phyloP scores from a whole-genome alignment of 2,329 filamentous ascomycete species.

The Blastomyces percursus region DNA sequence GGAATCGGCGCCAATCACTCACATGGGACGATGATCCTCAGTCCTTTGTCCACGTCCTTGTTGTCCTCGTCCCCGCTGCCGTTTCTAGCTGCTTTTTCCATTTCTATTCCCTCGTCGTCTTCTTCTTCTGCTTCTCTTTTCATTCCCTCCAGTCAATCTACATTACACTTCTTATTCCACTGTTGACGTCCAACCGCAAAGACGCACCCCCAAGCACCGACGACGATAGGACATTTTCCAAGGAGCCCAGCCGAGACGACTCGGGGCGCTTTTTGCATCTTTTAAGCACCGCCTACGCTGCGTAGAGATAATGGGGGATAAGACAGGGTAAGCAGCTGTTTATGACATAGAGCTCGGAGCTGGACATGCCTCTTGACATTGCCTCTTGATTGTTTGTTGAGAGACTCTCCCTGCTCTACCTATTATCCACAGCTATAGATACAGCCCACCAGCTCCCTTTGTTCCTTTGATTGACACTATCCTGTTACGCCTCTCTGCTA shows the following conservation, averaged over 20 bases:
- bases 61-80: neutral
- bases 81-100: neutral
- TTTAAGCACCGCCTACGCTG: neutral
- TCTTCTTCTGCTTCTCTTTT: neutral
- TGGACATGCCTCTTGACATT: too few species aligned
- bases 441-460: neutral
- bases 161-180: neutral
- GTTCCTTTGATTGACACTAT: neutral
- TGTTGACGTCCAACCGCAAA: neutral
- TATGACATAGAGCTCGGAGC: too few species aligned
- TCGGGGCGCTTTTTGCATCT: neutral
- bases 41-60: too few species aligned
- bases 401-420: neutral
- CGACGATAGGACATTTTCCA: neutral
- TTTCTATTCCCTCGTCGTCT: neutral
- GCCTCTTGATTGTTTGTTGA: neutral
- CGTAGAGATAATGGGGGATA: neutral
- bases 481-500: too few species aligned
- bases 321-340: neutral
- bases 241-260: neutral
- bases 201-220: neutral
- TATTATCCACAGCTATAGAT: too few species aligned
- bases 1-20: neutral
- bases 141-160: neutral
- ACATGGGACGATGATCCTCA: too few species aligned